Percentiles rank a stretch among this genome's conserved stretches.
phyloP scores from a whole-genome alignment of 1,284 basidiomycete species.

The Cryptococcus sp. region DNA sequence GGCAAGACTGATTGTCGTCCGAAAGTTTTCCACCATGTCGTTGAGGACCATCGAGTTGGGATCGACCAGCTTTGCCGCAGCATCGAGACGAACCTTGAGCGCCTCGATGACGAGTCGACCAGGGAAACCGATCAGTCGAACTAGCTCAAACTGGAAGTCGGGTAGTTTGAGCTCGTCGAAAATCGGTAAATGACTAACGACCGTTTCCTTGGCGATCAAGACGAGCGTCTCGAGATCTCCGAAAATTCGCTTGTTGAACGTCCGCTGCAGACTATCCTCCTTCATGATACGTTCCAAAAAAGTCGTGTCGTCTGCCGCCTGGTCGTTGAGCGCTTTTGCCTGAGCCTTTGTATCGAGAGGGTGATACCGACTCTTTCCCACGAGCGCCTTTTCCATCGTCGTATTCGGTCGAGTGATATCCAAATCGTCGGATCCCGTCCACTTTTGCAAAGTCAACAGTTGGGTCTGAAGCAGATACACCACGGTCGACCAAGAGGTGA shows the following conservation, averaged over 20 bases:
- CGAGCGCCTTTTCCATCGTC: constrained; percentile 52
- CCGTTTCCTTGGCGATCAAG: constrained; percentile 77
- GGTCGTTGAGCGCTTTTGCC: constrained; percentile 17
- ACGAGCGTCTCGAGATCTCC: constrained; percentile 81
- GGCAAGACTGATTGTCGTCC: constrained; percentile 84
- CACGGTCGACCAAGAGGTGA: constrained; percentile 84
- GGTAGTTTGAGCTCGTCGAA: constrained; percentile 71
- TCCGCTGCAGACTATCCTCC: constrained; percentile 88
- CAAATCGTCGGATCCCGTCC: constrained; percentile 87
- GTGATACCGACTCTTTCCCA: constrained; percentile 38
- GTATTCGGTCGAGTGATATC: constrained; percentile 75
- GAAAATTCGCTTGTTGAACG: constrained; percentile 90
- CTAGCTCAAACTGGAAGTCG: constrained; percentile 86
- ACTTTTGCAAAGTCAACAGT: constrained; percentile 70
- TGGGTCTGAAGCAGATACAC: constrained; percentile 71
- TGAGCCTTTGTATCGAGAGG: constrained; percentile 34
- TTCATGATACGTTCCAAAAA: constrained; percentile 94
- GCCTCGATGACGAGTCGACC: constrained; percentile 90
- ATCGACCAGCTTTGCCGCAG: constrained; percentile 82
- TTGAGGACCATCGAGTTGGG: constrained; percentile 84
- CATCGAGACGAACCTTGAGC: constrained; percentile 81
- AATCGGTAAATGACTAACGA: constrained; percentile 60
- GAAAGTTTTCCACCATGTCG: constrained; percentile 90
- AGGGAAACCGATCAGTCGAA: constrained; percentile 89
- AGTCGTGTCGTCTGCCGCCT: constrained; percentile 57